phyloP scores from a whole-genome alignment of 2,329 filamentous ascomycete species.

The Neocatenulostroma microsporum region DNA sequence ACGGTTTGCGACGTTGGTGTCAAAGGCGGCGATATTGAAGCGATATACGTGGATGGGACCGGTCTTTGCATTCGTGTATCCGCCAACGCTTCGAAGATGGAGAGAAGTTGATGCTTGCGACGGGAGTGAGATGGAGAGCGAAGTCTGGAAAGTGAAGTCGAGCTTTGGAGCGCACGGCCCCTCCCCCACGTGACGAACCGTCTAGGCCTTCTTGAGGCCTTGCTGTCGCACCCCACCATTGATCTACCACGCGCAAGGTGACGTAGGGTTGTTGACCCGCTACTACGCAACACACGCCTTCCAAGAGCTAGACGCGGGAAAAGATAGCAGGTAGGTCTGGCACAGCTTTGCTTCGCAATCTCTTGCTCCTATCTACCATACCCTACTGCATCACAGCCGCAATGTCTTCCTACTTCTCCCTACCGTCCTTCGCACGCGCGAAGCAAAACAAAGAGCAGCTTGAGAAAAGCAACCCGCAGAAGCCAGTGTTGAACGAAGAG shows the following conservation, averaged over 20 bases:
- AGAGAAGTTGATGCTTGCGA: no score
- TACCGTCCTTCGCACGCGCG: conserved; percentile 28
- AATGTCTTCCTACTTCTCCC: conserved; percentile 28
- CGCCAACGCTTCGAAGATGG: no score
- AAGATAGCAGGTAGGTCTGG: neutral
- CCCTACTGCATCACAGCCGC: neutral
- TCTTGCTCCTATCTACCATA: neutral
- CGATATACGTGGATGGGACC: no score
- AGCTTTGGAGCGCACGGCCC: no score
- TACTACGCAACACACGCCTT: no score
- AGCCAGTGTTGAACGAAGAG: conserved; percentile 51
- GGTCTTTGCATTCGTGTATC: no score
- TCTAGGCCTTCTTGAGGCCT: no score
- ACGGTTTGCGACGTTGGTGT: no score
- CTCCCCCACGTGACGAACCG: no score
- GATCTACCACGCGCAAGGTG: conserved; percentile 2
- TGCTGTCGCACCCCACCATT: neutral
- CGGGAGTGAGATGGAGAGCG: no score
- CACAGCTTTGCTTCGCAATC: neutral
- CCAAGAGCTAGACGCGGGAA: neutral
- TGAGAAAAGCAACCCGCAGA: conserved; percentile 29
- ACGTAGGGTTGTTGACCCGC: conserved; percentile 1
- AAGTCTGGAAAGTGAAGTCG: no score
- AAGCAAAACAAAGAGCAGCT: conserved; percentile 31
- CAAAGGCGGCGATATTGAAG: no score